These are phyloP conservation scores for Annulohypoxylon moriforme DNA, from an alignment of 495 filamentous ascomycete species.

Conservation along the genomic window DNA sequence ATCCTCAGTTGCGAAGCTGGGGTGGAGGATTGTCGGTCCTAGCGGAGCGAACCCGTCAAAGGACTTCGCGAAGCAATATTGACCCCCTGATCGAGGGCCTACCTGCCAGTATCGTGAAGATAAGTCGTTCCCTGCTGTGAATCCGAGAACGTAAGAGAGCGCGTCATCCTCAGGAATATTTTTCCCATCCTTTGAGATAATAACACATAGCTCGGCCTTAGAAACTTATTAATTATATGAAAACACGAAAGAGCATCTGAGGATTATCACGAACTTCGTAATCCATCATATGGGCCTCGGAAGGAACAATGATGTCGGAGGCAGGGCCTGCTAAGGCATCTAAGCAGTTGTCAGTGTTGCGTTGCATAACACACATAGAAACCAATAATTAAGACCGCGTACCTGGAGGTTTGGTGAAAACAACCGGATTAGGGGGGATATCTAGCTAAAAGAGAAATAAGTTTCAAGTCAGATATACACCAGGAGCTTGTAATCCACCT, in stretches of 20 bases:
- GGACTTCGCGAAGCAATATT: conserved; percentile 53
- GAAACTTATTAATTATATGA: not conserved
- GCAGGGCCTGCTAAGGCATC: conserved; percentile 19
- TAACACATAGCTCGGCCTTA: conserved; percentile 16
- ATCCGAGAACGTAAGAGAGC: conserved; percentile 49
- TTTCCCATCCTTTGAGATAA: conserved; percentile 46
- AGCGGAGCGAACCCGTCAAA: conserved; percentile 56
- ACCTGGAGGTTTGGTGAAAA: conserved; percentile 24
- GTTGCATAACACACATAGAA: not conserved
- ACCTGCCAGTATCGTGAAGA: conserved; percentile 44
- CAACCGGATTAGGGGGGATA: conserved; percentile 21
- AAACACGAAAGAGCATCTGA: not conserved
- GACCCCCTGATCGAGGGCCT: conserved; percentile 48
- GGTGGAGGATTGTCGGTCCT: conserved; percentile 62
- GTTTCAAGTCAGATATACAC: too few relatives aligned
- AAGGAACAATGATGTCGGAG: conserved; percentile 15
- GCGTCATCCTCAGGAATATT: conserved; percentile 49
- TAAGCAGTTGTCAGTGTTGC: not conserved
- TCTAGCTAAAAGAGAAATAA: conserved; percentile 1
- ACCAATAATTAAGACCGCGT: too few relatives aligned
- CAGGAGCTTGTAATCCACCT: too few relatives aligned
- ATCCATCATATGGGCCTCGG: conserved; percentile 15
- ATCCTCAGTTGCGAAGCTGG: conserved; percentile 29
- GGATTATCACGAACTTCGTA: conserved; percentile 3
- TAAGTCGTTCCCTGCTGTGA: conserved; percentile 49